A percentile compares a stretch with the other conserved stretches of the same genome.
Conservation (phyloP, 371 early-diverging fungal species). For the Coemansia sp. region DNA sequence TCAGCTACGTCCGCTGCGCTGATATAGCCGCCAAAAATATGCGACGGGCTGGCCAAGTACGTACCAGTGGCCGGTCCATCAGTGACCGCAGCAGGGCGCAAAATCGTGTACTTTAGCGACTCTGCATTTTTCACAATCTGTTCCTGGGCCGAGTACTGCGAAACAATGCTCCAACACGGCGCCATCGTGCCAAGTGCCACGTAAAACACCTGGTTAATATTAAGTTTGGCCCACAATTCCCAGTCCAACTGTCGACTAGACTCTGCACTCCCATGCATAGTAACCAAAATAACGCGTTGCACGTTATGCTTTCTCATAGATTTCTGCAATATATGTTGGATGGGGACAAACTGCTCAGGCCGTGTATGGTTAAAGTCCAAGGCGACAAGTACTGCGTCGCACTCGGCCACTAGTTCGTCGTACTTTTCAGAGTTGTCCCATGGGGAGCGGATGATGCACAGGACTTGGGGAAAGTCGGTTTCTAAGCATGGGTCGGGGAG, state of each 20-base stretch:
- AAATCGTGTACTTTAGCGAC: constrained; percentile 23
- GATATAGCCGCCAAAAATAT: constrained; percentile 38
- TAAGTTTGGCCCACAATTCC: constrained; percentile 24
- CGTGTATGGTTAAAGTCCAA: constrained; percentile 16
- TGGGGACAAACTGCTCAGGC: constrained; percentile 7
- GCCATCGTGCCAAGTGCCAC: neutral
- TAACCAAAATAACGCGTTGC: constrained; percentile 23
- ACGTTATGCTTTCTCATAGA: constrained; percentile 22
- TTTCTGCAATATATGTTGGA: constrained; percentile 22
- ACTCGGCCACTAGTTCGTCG: constrained; percentile 10
- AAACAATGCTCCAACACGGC: constrained; percentile 33
- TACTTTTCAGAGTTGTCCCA: constrained; percentile 21
- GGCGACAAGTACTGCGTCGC: constrained; percentile 33
- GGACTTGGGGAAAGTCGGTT: constrained; percentile 12
- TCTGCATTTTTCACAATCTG: constrained; percentile 7
- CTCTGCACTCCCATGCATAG: constrained; percentile 31
- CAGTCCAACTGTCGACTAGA: constrained; percentile 31
- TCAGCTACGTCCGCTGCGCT: constrained; percentile 28
- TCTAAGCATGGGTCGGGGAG: constrained; percentile 20
- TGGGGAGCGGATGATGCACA: constrained; percentile 21
- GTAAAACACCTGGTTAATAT: constrained; percentile 28
- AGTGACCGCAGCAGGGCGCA: constrained; percentile 19
- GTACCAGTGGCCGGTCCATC: constrained; percentile 27
- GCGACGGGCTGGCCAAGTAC: constrained; percentile 29
- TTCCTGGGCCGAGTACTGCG: constrained; percentile 39